Percentiles rank a stretch among this genome's conserved stretches.
These are phyloP conservation scores for Lactarius tabidus DNA, from an alignment of 768 basidiomycete species.

Conservation along the genomic window DNA sequence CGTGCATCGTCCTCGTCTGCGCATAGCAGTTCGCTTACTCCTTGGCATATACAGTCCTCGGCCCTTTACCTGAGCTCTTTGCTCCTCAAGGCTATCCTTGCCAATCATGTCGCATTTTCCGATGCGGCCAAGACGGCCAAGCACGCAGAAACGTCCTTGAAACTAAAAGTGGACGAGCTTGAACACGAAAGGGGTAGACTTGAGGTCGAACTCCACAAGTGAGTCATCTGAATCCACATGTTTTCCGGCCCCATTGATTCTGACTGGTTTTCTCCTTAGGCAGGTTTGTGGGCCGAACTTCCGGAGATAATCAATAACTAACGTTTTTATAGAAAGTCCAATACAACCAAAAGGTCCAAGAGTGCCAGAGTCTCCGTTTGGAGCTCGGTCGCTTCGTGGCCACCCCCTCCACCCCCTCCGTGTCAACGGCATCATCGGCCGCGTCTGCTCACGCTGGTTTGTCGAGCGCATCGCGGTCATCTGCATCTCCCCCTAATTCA, in stretches of 20 bases:
- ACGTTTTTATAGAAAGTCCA: conserved; percentile 21
- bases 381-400: conserved; percentile 26
- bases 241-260: conserved; percentile 3
- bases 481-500: conserved; percentile 23
- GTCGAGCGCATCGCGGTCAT: conserved; percentile 24
- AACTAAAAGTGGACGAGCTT: conserved; percentile 61
- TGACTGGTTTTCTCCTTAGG: conserved; percentile 5
- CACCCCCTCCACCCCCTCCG: conserved; percentile 14
- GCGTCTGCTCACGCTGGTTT: conserved; percentile 24
- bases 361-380: conserved; percentile 26
- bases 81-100: conserved; percentile 75
- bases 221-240: conserved; percentile 32
- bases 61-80: conserved; percentile 73
- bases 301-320: not conserved
- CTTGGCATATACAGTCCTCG: conserved; percentile 42
- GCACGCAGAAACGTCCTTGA: conserved; percentile 55
- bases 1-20: conserved; percentile 33
- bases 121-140: conserved; percentile 70
- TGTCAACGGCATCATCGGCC: conserved; percentile 17
- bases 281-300: conserved; percentile 16
- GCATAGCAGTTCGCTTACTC: conserved; percentile 14
- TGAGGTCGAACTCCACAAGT: conserved; percentile 71
- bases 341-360: conserved; percentile 28
- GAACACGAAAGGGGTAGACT: conserved; percentile 55
- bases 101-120: conserved; percentile 77